These are phyloP conservation scores for Penicilliopsis zonata DNA, from an alignment of 495 filamentous ascomycete species.

Conservation along the genomic window DNA sequence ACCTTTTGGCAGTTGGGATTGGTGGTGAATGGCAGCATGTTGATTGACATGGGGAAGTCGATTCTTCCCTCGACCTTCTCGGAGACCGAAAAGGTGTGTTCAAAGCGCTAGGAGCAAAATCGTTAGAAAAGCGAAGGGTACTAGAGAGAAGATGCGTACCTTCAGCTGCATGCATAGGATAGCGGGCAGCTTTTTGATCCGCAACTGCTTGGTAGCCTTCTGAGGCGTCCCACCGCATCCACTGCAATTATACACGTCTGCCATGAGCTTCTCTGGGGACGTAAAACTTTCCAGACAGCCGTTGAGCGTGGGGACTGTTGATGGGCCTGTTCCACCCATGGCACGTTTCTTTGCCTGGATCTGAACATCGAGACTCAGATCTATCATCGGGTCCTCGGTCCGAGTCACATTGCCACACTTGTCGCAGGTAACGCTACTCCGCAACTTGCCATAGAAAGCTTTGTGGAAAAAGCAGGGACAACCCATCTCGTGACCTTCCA, in stretches of 20 bases:
- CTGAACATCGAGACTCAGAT: conserved; percentile 72
- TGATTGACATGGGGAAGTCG: conserved; percentile 71
- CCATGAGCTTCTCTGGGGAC: conserved; percentile 51
- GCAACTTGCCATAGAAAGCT: conserved; percentile 77
- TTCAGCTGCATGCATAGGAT: conserved; percentile 89
- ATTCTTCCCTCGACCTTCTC: conserved; percentile 75
- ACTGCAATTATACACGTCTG: conserved; percentile 70
- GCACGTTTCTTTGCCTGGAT: conserved; percentile 39
- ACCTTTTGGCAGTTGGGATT: conserved; percentile 29
- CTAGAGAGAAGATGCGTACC: conserved; percentile 32
- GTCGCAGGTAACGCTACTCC: conserved; percentile 76
- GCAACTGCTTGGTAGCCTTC: conserved; percentile 67
- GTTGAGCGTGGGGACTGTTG: conserved; percentile 45
- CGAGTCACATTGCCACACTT: conserved; percentile 67
- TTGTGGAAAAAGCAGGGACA: conserved; percentile 85
- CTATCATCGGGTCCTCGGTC: conserved; percentile 73
- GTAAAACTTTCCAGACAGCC: conserved; percentile 78
- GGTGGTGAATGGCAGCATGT: conserved; percentile 79
- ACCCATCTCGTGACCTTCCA: conserved; percentile 41
- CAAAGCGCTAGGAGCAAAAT: conserved; percentile 50
- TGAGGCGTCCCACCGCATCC: conserved; percentile 56
- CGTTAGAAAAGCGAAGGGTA: background rate
- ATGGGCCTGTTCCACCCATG: conserved; percentile 22
- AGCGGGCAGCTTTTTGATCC: conserved; percentile 67
- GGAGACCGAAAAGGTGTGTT: conserved; percentile 52